Evolutionary conservation across 2,329 filamentous ascomycete genomes (phyloP).

Genomic region (Diatrype stigma): DNA sequence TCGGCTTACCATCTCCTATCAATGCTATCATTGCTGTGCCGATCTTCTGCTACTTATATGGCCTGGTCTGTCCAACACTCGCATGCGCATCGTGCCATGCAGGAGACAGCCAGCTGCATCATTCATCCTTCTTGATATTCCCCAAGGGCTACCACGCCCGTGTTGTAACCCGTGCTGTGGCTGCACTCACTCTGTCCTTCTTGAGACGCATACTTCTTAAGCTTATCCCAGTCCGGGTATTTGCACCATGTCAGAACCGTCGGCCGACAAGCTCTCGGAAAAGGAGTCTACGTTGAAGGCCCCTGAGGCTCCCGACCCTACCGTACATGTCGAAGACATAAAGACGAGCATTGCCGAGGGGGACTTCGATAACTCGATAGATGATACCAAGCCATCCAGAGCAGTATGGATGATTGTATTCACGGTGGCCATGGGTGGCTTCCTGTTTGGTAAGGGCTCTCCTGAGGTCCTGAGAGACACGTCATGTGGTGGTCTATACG

Average conservation of each 20-base stretch:
- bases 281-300: background rate
- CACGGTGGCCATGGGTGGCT: constrained; percentile 23
- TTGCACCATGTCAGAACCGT: background rate
- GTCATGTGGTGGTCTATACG: background rate
- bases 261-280: background rate
- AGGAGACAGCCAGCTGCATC: background rate
- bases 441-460: constrained; percentile 19
- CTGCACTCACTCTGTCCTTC: background rate
- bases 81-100: background rate
- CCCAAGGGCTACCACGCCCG: background rate
- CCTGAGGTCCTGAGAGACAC: background rate
- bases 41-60: background rate
- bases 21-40: background rate
- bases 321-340: background rate
- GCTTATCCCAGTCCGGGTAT: background rate
- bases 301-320: background rate
- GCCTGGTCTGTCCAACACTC: background rate
- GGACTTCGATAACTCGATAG: constrained; percentile 22
- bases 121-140: background rate
- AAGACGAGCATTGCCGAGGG: constrained; percentile 1
- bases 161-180: background rate
- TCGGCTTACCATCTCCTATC: too few species aligned
- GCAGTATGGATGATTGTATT: constrained; percentile 24
- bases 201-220: too few species aligned
- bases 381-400: constrained; percentile 18